Evolutionary conservation across 2,329 filamentous ascomycete species (phyloP).

Genomic region (Penicillium glabrum): DNA sequence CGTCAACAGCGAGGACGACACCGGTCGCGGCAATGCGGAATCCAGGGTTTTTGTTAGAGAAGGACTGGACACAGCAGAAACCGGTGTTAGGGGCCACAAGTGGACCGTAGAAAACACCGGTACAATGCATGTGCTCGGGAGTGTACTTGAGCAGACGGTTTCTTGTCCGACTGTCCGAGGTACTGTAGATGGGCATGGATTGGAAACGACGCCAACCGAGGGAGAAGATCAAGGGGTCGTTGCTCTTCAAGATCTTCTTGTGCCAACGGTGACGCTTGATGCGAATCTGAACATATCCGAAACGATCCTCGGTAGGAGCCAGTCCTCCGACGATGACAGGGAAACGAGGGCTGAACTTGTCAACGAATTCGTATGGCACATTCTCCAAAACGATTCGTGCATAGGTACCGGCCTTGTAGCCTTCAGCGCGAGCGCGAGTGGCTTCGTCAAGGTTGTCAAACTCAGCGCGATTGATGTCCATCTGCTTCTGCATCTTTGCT

Average conservation of each 20-base stretch:
- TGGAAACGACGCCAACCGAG: conserved; percentile 96
- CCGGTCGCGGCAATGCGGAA: conserved; percentile 95
- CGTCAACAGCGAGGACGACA: conserved; percentile 89
- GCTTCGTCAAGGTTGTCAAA: conserved; percentile 83
- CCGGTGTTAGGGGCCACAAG: conserved; percentile 94
- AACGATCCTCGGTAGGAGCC: conserved; percentile 88
- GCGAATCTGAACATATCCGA: conserved; percentile 90
- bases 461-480: conserved; percentile 94
- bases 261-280: conserved; percentile 99
- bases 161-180: conserved; percentile 85
- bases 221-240: conserved; percentile 95
- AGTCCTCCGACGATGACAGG: conserved; percentile 91
- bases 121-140: conserved; percentile 99
- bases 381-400: conserved; percentile 85
- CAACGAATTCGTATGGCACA: conserved; percentile 87
- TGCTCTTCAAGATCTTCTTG: conserved; percentile 98
- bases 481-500: conserved; percentile 88
- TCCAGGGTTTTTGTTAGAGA: conserved; percentile 79
- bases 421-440: conserved; percentile 81
- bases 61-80: conserved; percentile 89
- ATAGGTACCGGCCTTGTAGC: conserved; percentile 88
- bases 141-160: conserved; percentile 99
- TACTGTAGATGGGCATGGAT: conserved; percentile 87
- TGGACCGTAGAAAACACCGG: conserved; percentile 91
- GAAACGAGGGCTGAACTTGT: conserved; percentile 75